phyloP scores from a whole-genome alignment of 1,139 yeast genomes.

The Kluyveromyces sp. region DNA sequence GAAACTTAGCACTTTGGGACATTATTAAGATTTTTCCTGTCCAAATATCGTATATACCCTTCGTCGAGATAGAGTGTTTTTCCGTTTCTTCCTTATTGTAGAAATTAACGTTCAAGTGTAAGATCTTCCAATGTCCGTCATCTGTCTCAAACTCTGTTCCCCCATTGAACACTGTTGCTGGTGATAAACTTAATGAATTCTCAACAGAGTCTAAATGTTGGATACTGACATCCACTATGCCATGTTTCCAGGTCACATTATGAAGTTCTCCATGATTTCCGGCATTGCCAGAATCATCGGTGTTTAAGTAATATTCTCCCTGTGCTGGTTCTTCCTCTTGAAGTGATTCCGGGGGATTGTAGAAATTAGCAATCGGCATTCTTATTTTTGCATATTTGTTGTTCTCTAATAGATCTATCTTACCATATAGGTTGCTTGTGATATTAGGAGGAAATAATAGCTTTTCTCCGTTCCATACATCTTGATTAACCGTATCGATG shows the following conservation, averaged over 20 bases:
- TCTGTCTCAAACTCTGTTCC: constrained; percentile 28
- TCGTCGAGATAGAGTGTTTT: constrained; percentile 41
- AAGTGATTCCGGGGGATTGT: constrained; percentile 24
- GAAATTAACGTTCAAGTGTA: constrained; percentile 26
- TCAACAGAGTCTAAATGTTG: constrained; percentile 22
- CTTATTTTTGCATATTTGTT: constrained; percentile 14
- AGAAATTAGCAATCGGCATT: constrained; percentile 27
- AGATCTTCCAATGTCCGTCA: constrained; percentile 27
- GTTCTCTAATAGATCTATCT: constrained; percentile 16
- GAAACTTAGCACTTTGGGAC: constrained; percentile 66
- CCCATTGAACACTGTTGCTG: constrained; percentile 25
- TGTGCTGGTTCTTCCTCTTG: constrained; percentile 19
- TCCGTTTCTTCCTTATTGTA: constrained; percentile 37
- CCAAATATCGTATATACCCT: constrained; percentile 64
- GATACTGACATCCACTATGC: constrained; percentile 23
- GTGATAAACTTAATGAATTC: constrained; percentile 12
- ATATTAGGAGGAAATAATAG: constrained; percentile 25
- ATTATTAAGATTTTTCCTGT: constrained; percentile 60
- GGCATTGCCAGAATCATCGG: constrained; percentile 12
- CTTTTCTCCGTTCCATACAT: constrained; percentile 18
- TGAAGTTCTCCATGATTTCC: constrained; percentile 19
- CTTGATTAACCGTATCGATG: constrained; percentile 29
- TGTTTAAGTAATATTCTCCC: constrained; percentile 19
- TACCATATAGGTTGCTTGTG: constrained; percentile 24
- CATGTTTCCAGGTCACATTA: constrained; percentile 25